Percentiles rank a stretch among this genome's conserved stretches.
phyloP scores from a whole-genome alignment of 2,329 filamentous ascomycete genomes.

The Gyromitra esculenta region DNA sequence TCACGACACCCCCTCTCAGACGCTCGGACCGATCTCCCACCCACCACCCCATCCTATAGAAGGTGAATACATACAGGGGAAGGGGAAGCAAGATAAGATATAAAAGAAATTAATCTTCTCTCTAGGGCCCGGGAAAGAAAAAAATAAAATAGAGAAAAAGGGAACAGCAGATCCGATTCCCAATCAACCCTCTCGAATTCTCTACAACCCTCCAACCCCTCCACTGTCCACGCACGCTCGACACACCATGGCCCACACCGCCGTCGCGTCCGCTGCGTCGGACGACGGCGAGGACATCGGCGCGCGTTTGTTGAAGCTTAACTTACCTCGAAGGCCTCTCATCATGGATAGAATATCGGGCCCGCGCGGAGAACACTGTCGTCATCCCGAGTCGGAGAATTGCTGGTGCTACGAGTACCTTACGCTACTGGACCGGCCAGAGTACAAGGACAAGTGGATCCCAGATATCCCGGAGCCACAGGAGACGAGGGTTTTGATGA shows the following conservation, averaged over 20 bases:
- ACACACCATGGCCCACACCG: conserved; percentile 51
- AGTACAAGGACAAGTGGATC: conserved; percentile 53
- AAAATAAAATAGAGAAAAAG: not conserved
- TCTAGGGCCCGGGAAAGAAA: conserved; percentile 10
- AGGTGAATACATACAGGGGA: conserved; percentile 2
- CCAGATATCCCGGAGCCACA: conserved; percentile 52
- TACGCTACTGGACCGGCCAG: conserved; percentile 52
- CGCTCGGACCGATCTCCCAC: conserved; percentile 20
- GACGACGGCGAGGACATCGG: conserved; percentile 54
- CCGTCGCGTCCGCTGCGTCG: conserved; percentile 47
- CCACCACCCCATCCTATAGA: conserved; percentile 2
- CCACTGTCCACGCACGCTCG: not conserved
- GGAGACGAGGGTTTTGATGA: conserved; percentile 35
- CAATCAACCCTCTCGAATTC: conserved; percentile 1
- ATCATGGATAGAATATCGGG: conserved; percentile 49
- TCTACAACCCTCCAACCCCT: not conserved
- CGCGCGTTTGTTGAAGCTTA: conserved; percentile 53
- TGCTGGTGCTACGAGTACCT: conserved; percentile 55
- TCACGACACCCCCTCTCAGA: not conserved
- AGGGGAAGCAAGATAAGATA: not conserved
- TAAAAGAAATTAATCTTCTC: conserved; percentile 8
- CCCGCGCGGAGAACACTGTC: conserved; percentile 36
- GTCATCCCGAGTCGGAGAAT: conserved; percentile 31
- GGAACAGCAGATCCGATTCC: not conserved
- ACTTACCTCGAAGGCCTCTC: conserved; percentile 50